Evolutionary conservation across 768 basidiomycete genomes (phyloP).

Genomic region (Leccinum imitatum): DNA sequence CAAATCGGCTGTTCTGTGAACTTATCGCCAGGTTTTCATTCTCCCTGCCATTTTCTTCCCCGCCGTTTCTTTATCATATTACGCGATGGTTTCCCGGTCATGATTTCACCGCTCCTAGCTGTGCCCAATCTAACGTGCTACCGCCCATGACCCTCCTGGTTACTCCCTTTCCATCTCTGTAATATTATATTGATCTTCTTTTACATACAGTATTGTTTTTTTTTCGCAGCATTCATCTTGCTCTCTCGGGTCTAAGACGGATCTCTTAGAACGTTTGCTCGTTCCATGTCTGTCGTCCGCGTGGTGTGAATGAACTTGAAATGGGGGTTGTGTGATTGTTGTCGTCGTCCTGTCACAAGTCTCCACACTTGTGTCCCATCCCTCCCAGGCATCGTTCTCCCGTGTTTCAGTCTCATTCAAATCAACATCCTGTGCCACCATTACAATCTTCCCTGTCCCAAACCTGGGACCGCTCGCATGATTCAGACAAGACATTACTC

Average conservation of each 20-base stretch:
- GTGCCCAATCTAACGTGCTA: conserved; percentile 20
- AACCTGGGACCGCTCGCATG: conserved; percentile 7
- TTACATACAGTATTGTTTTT: conserved; percentile 31
- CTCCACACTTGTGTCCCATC: conserved; percentile 19
- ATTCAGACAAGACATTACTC: conserved; percentile 10
- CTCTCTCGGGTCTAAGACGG: conserved; percentile 34
- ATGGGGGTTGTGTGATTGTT: background rate
- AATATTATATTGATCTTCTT: conserved; percentile 24
- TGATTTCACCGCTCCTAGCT: conserved; percentile 32
- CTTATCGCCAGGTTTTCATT: conserved; percentile 30
- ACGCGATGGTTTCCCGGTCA: conserved; percentile 28
- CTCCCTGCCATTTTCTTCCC: conserved; percentile 11
- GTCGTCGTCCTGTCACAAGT: conserved; percentile 13
- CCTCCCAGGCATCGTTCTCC: conserved; percentile 17
- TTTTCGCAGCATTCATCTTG: conserved; percentile 16
- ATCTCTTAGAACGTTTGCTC: conserved; percentile 22
- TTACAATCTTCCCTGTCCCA: conserved; percentile 4
- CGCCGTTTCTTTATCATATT: conserved; percentile 24
- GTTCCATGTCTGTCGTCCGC: conserved; percentile 25
- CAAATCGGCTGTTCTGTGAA: conserved; percentile 33
- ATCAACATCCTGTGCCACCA: conserved; percentile 4
- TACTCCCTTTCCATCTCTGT: conserved; percentile 25
- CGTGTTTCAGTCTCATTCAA: conserved; percentile 23
- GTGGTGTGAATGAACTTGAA: conserved; percentile 12
- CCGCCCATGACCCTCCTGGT: conserved; percentile 9